phyloP scores from a whole-genome alignment of 176 grass and related monocot species.

The Pontederia crassipes region DNA sequence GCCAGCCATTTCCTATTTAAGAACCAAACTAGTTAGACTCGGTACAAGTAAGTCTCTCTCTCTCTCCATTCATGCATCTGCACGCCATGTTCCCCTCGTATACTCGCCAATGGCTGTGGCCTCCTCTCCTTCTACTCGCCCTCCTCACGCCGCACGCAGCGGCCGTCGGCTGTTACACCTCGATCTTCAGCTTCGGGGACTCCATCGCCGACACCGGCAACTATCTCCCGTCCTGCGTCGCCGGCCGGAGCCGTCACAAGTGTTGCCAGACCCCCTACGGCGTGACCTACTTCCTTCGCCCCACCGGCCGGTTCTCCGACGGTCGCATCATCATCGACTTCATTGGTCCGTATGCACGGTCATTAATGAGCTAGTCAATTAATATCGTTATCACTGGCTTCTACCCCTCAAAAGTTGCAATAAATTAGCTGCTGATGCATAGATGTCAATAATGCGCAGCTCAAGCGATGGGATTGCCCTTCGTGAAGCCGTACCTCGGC shows the following conservation, averaged over 20 bases:
- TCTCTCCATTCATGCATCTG: too few relatives aligned
- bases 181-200: slow-evolving; percentile 72
- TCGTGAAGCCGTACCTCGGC: slow-evolving; percentile 36
- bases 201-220: slow-evolving; percentile 87
- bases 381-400: background rate
- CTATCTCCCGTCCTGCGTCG: slow-evolving; percentile 19
- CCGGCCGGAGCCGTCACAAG: slow-evolving; percentile 15
- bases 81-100: too few relatives aligned
- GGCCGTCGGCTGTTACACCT: slow-evolving; percentile 31
- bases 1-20: too few relatives aligned
- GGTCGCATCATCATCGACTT: slow-evolving; percentile 71
- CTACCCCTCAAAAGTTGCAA: background rate
- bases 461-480: slow-evolving; percentile 19
- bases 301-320: slow-evolving; percentile 70
- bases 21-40: too few relatives aligned
- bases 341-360: slow-evolving; percentile 30
- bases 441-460: slow-evolving; percentile 9
- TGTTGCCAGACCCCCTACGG: slow-evolving; percentile 38
- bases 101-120: too few relatives aligned
- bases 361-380: background rate
- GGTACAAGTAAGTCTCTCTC: too few relatives aligned
- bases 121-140: background rate
- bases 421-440: background rate
- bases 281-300: slow-evolving; percentile 55
- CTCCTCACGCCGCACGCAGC: background rate